Conservation (phyloP, 2,329 filamentous ascomycete species). For the Venturia effusa region DNA sequence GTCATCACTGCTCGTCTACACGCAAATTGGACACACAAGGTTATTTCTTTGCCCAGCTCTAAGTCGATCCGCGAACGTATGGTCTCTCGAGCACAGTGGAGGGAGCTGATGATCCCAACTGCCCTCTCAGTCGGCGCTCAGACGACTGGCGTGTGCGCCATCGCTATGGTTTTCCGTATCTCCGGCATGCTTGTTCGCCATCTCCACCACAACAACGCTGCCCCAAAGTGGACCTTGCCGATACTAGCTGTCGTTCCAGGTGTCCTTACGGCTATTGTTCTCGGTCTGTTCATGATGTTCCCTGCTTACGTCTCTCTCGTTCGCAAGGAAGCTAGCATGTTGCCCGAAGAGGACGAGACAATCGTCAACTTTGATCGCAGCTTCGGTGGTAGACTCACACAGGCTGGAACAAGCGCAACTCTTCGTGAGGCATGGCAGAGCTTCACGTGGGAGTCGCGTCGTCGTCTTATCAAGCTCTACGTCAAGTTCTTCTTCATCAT, state of each 20-base stretch:
- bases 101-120: constrained; percentile 3
- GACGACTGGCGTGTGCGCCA: not conserved
- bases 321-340: constrained; percentile 77
- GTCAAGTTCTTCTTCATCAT: constrained; percentile 55
- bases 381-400: constrained; percentile 53
- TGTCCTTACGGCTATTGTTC: constrained; percentile 26
- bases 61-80: constrained; percentile 56
- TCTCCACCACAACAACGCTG: constrained; percentile 10
- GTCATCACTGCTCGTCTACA: constrained; percentile 56
- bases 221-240: constrained; percentile 16
- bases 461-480: constrained; percentile 64
- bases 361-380: constrained; percentile 86
- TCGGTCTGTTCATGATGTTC: constrained; percentile 27
- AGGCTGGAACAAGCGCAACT: constrained; percentile 52
- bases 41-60: constrained; percentile 60
- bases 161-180: not conserved
- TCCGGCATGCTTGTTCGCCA: not conserved
- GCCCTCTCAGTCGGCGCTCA: constrained; percentile 1
- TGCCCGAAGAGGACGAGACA: constrained; percentile 69
- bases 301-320: constrained; percentile 67
- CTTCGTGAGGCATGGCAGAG: constrained; percentile 70
- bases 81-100: constrained; percentile 48
- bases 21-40: constrained; percentile 74
- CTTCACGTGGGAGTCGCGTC: constrained; percentile 61
- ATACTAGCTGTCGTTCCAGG: constrained; percentile 33